Conservation (phyloP, 768 basidiomycete genomes). For the Naganishia onofrii region DNA sequence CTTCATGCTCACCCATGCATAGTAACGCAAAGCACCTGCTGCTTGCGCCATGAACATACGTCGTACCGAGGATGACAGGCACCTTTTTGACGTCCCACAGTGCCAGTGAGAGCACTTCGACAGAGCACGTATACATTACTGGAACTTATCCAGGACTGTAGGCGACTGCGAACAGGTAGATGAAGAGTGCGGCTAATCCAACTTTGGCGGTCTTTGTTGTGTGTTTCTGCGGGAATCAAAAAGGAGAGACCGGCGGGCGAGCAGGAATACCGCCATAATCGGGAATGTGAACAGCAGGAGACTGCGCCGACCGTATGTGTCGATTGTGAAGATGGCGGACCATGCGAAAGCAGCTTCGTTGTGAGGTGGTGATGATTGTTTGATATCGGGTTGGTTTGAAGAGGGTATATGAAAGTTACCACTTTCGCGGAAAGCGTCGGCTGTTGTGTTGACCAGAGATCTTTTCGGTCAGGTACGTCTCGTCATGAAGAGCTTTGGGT, state of each 20-base stretch:
- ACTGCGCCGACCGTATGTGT: slow-evolving; percentile 70
- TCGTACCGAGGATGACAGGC: no score
- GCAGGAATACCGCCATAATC: slow-evolving; percentile 70
- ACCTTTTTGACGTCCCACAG: slow-evolving; percentile 77
- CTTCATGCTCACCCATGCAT: no score
- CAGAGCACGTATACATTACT: slow-evolving; percentile 77
- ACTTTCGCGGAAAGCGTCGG: no score
- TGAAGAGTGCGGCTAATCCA: slow-evolving; percentile 33
- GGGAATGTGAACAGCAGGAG: slow-evolving; percentile 76
- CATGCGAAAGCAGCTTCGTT: slow-evolving; percentile 19
- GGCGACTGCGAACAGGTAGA: slow-evolving; percentile 45
- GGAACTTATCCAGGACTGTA: slow-evolving; percentile 69
- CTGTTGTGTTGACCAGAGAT: no score
- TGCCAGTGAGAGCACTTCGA: slow-evolving; percentile 84
- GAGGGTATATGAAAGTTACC: no score
- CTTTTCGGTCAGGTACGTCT: no score
- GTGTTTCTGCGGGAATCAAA: slow-evolving; percentile 54
- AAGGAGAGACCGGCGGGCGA: slow-evolving; percentile 72
- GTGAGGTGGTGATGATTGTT: no score
- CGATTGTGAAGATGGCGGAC: slow-evolving; percentile 54
- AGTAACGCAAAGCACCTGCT: no score
- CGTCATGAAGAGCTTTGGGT: no score
- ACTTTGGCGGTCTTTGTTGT: slow-evolving; percentile 19
- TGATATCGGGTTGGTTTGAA: no score
- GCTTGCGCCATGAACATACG: no score